A percentile compares a stretch with the other conserved stretches of the same genome.
phyloP scores from a whole-genome alignment of 2,329 filamentous ascomycete genomes.

The Penicillium sp. region DNA sequence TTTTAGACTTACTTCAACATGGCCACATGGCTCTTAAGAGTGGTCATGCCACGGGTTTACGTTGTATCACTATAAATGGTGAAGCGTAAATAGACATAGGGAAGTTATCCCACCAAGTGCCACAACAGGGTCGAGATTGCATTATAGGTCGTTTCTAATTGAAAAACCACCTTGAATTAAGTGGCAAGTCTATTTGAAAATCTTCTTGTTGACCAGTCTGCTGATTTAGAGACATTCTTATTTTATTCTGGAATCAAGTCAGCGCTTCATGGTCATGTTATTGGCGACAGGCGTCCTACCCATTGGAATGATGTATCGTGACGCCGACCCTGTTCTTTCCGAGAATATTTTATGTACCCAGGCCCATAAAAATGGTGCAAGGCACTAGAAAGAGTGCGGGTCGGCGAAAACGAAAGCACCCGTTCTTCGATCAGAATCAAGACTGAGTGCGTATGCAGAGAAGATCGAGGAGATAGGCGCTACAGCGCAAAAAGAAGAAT shows the following conservation, averaged over 20 bases:
- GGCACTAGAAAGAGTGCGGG: constrained; percentile 10
- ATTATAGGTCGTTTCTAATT: constrained; percentile 3
- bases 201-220: constrained; percentile 1
- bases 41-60: too few species aligned
- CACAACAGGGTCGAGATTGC: too few species aligned
- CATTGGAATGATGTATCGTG: constrained; percentile 20
- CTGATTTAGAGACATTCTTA: constrained; percentile 10
- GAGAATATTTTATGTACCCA: background rate
- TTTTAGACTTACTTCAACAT: too few species aligned
- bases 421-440: constrained; percentile 8
- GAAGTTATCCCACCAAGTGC: too few species aligned
- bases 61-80: too few species aligned
- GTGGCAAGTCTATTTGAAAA: background rate
- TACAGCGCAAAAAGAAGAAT: constrained; percentile 7
- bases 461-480: constrained; percentile 6
- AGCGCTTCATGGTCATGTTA: constrained; percentile 9
- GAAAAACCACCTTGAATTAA: background rate
- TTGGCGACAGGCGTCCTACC: constrained; percentile 19
- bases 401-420: constrained; percentile 20
- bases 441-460: constrained; percentile 7
- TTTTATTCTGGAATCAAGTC: constrained; percentile 17
- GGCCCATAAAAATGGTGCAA: too few species aligned
- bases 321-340: constrained; percentile 20
- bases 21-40: too few species aligned
- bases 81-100: too few species aligned